Evolutionary conservation across 345 rosid species (phyloP).

Genomic region (Corchorus capsularis): DNA sequence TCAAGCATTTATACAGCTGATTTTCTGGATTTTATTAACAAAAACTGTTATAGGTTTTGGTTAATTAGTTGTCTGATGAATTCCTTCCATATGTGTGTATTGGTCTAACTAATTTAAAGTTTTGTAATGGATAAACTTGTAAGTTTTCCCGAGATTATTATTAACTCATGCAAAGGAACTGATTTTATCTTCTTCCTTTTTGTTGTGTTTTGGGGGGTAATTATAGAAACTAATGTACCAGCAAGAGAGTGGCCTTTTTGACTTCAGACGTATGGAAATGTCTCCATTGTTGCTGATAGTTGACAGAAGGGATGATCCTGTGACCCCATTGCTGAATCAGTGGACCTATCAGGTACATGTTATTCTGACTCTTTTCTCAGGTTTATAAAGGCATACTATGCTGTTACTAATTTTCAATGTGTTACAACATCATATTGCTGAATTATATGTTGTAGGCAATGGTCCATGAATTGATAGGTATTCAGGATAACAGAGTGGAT

Average conservation of each 20-base stretch:
- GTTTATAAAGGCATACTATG: constrained; percentile 20
- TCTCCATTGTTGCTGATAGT: constrained; percentile 80
- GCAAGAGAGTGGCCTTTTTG: constrained; percentile 95
- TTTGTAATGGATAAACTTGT: constrained; percentile 5
- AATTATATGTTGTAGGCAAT: constrained; percentile 65
- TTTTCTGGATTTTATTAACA: neutral
- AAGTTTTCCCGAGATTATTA: constrained; percentile 2
- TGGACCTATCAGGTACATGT: constrained; percentile 93
- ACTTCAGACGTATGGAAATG: constrained; percentile 89
- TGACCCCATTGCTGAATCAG: constrained; percentile 91
- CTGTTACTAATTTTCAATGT: constrained; percentile 17
- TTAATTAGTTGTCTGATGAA: neutral
- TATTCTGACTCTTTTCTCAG: constrained; percentile 21
- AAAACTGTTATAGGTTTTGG: constrained; percentile 6
- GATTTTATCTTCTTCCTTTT: constrained; percentile 2
- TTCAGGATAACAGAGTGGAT: constrained; percentile 94
- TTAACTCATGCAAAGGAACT: constrained; percentile 6
- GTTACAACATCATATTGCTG: constrained; percentile 25
- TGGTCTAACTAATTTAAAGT: neutral
- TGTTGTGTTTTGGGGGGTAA: constrained; percentile 14
- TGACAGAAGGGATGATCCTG: constrained; percentile 98
- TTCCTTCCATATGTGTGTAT: neutral
- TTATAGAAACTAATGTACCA: constrained; percentile 96
- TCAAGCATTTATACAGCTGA: neutral
- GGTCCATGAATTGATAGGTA: constrained; percentile 92